phyloP scores from a whole-genome alignment of 2,329 filamentous ascomycete genomes.

The Beauveria australis region DNA sequence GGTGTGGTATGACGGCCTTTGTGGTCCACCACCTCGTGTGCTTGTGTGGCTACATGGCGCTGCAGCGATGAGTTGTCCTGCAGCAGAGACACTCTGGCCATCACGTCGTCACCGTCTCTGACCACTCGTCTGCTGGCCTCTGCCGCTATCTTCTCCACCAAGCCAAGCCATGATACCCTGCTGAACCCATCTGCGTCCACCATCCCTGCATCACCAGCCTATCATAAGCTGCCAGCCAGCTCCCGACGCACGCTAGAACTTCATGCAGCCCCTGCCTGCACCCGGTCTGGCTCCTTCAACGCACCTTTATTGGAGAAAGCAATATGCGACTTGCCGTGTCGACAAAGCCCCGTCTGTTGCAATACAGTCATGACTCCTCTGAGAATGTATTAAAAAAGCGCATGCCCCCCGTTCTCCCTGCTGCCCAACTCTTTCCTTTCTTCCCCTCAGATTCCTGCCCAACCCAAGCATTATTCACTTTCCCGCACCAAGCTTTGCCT shows the following conservation, averaged over 20 bases:
- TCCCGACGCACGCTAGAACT: not conserved
- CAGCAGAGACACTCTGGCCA: constrained; percentile 8
- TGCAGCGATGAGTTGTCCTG: constrained; percentile 13
- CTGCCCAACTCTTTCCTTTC: constrained; percentile 29
- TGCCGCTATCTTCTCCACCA: constrained; percentile 4
- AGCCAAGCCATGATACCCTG: constrained; percentile 11
- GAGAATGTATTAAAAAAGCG: constrained; percentile 29
- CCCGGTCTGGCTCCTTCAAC: constrained; percentile 2
- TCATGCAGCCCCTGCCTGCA: constrained; percentile 8
- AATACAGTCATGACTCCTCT: not conserved
- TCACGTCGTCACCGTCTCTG: constrained; percentile 7
- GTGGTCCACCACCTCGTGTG: not conserved
- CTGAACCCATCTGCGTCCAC: constrained; percentile 1
- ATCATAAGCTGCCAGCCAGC: constrained; percentile 6
- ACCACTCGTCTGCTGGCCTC: not conserved
- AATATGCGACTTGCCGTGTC: constrained; percentile 5
- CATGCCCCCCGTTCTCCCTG: constrained; percentile 26
- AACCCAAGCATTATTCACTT: constrained; percentile 15
- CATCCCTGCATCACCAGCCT: constrained; percentile 1
- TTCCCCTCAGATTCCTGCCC: constrained; percentile 26
- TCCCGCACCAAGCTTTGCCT: constrained; percentile 14
- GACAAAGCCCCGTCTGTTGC: constrained; percentile 3
- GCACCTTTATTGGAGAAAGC: constrained; percentile 8
- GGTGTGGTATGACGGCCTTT: not conserved
- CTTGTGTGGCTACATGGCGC: constrained; percentile 6